Evolutionary conservation across 306 rosid genomes (phyloP).

Genomic region (Delonix regia): DNA sequence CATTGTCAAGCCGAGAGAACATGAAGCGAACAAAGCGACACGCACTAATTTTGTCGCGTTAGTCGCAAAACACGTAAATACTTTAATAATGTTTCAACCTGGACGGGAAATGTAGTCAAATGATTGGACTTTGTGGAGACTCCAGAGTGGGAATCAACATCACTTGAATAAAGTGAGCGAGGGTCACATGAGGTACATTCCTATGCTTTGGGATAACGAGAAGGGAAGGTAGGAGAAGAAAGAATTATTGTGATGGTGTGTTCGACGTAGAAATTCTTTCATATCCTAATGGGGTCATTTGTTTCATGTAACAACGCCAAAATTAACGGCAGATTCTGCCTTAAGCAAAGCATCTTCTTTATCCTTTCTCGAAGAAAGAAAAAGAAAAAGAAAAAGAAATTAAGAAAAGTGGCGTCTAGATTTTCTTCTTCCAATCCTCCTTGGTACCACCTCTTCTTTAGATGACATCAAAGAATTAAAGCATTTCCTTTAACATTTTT

Average conservation of each 20-base stretch:
- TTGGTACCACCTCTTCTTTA: constrained; percentile 14
- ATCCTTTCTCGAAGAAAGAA: constrained; percentile 29
- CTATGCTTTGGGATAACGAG: neutral
- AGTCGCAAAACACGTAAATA: too few relatives aligned
- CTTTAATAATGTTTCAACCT: too few relatives aligned
- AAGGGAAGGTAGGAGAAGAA: neutral
- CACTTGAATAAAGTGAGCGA: neutral
- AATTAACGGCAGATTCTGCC: constrained; percentile 44
- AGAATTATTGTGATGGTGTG: neutral
- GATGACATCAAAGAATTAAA: constrained; percentile 19
- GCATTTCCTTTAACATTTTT: too few relatives aligned
- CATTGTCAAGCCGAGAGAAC: neutral
- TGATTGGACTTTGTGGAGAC: neutral
- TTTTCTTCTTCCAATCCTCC: constrained; percentile 31
- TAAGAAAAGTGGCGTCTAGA: constrained; percentile 41
- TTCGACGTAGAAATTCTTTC: neutral
- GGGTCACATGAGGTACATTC: neutral
- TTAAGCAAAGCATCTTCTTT: constrained; percentile 61
- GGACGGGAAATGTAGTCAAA: neutral
- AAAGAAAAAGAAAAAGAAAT: constrained; percentile 14
- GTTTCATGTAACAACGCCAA: constrained; percentile 9
- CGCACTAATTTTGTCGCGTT: neutral
- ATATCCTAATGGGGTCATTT: neutral
- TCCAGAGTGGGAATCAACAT: neutral
- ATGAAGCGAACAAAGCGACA: neutral